Percentiles rank a stretch among this genome's conserved stretches.
Conservation (phyloP, 495 filamentous ascomycete genomes). For the Monascus purpureus region DNA sequence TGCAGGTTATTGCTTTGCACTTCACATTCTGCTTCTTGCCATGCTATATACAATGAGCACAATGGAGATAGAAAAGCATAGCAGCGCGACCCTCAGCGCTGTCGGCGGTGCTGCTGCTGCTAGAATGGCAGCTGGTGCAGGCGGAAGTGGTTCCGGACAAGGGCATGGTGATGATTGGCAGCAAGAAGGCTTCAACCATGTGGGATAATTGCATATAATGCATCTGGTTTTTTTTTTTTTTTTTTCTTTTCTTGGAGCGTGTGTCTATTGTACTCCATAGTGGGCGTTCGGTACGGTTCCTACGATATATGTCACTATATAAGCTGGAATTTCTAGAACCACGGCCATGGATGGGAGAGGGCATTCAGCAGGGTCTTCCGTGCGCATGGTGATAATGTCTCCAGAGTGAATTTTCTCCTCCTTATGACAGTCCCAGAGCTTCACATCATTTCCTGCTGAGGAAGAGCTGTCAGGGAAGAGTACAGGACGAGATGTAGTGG, state of each 20-base stretch:
- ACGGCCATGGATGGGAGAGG: too few species aligned
- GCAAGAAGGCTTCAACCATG: constrained; percentile 40
- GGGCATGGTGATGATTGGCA: constrained; percentile 46
- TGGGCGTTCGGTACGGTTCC: too few species aligned
- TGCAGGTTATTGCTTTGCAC: constrained; percentile 78
- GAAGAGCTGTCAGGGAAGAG: background rate
- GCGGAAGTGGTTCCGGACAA: constrained; percentile 22
- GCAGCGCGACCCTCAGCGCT: constrained; percentile 30
- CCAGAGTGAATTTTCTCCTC: background rate
- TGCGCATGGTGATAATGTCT: background rate
- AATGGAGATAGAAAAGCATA: constrained; percentile 41
- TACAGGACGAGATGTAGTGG: background rate
- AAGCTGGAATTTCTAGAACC: too few species aligned
- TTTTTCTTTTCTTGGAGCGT: constrained; percentile 9
- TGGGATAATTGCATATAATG: constrained; percentile 5
- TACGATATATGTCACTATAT: too few species aligned
- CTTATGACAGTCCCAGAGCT: background rate
- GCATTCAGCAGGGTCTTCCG: background rate
- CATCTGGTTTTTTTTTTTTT: constrained; percentile 1
- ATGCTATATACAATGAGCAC: constrained; percentile 77
- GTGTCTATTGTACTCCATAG: constrained; percentile 1
- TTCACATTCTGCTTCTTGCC: constrained; percentile 76
- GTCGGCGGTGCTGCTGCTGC: constrained; percentile 24
- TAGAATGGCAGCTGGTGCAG: constrained; percentile 22
- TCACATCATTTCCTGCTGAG: background rate